A percentile compares a stretch with the other conserved stretches of the same genome.
Evolutionary conservation across 108 stramenopile genomes (phyloP).

Genomic region (Hondaea fermentalgiana): DNA sequence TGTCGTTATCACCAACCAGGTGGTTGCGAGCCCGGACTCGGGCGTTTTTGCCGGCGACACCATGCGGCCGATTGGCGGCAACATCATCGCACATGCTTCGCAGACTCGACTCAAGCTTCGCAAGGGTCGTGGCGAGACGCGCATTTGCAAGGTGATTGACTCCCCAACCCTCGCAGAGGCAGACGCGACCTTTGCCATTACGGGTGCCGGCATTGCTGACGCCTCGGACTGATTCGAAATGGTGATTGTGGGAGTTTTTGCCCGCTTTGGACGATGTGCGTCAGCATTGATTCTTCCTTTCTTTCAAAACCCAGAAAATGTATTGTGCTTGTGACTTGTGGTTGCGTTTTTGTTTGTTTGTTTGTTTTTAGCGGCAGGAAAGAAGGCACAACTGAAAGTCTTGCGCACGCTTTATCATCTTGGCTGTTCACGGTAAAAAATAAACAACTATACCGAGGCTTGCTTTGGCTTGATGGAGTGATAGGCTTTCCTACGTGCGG

Average conservation of each 20-base stretch:
- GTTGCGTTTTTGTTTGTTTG: too few relatives aligned
- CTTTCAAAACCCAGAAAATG: too few relatives aligned
- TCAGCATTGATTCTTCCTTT: not conserved
- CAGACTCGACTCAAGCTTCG: conserved; percentile 91
- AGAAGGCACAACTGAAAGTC: too few relatives aligned
- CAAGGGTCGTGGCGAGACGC: conserved; percentile 95
- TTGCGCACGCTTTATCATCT: too few relatives aligned
- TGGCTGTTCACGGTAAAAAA: too few relatives aligned
- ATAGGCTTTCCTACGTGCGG: too few relatives aligned
- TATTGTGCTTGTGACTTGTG: too few relatives aligned
- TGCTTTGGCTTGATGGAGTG: too few relatives aligned
- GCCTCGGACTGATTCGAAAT: conserved; percentile 40
- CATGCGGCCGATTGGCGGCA: conserved; percentile 98
- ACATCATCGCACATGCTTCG: conserved; percentile 98
- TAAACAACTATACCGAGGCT: too few relatives aligned
- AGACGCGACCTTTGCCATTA: conserved; percentile 60
- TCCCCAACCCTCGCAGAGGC: conserved; percentile 94
- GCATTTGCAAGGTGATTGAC: conserved; percentile 88
- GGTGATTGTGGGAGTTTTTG: not conserved
- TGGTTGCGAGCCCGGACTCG: conserved; percentile 92
- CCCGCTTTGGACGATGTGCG: not conserved
- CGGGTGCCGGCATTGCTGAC: conserved; percentile 43
- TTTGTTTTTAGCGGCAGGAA: too few relatives aligned
- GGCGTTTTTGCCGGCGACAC: conserved; percentile 92
- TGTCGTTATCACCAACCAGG: conserved; percentile 98